Evolutionary conservation across 2,329 filamentous ascomycete genomes (phyloP).

Genomic region (Colletotrichum liriopes): DNA sequence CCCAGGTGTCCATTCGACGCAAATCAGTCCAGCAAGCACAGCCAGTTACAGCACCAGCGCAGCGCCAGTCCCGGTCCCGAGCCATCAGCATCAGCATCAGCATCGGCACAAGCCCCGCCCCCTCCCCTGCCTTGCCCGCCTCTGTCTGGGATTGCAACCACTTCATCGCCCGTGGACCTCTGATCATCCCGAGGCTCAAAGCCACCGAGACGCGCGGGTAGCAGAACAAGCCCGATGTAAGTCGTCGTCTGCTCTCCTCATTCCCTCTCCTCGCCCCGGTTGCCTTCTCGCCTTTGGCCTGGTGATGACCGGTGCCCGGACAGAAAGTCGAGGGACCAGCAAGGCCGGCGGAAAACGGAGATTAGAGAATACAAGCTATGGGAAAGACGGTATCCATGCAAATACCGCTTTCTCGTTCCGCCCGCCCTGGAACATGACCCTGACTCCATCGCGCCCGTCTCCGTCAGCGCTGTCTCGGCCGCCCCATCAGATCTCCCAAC

Average conservation of each 20-base stretch:
- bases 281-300: background rate
- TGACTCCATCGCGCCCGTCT: constrained; percentile 24
- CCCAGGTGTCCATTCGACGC: constrained; percentile 29
- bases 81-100: constrained; percentile 3
- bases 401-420: constrained; percentile 19
- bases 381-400: background rate
- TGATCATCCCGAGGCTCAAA: constrained; percentile 5
- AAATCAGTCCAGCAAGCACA: constrained; percentile 11
- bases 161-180: background rate
- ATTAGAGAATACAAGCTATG: background rate
- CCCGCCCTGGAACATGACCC: constrained; percentile 31
- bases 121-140: background rate
- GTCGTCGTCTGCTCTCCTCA: background rate
- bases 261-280: background rate
- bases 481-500: constrained; percentile 36
- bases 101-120: background rate
- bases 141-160: background rate
- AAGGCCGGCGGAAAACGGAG: background rate
- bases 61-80: background rate
- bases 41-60: background rate
- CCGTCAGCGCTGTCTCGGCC: constrained; percentile 33
- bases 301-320: background rate
- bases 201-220: background rate
- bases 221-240: background rate
- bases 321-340: background rate